Evolutionary conservation across 768 basidiomycete species (phyloP).

Genomic region (Rhizopogon rudus): DNA sequence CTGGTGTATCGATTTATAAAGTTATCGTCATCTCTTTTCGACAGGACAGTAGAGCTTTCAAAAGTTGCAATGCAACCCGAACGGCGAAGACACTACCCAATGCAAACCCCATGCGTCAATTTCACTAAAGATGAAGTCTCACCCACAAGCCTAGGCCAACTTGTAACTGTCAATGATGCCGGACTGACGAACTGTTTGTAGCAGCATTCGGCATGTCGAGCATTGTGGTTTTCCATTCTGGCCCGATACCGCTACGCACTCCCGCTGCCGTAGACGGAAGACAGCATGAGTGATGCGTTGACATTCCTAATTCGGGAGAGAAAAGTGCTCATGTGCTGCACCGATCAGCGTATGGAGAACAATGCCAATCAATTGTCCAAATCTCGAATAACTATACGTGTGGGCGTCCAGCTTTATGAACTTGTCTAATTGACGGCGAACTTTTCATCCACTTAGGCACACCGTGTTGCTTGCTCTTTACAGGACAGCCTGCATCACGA

Average conservation of each 20-base stretch:
- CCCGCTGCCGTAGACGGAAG: neutral
- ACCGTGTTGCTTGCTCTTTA: neutral
- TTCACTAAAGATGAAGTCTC: neutral
- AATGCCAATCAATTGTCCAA: neutral
- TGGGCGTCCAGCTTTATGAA: neutral
- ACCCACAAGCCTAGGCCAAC: neutral
- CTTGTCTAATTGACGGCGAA: neutral
- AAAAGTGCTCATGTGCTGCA: neutral
- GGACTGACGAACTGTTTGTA: too few species aligned
- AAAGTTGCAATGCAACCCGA: neutral
- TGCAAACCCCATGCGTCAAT: neutral
- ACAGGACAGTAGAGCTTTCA: too few species aligned
- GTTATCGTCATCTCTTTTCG: neutral
- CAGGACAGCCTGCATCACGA: neutral
- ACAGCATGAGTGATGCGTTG: neutral
- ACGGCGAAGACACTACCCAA: neutral
- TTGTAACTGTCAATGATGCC: neutral
- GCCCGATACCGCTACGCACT: neutral
- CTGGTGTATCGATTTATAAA: neutral
- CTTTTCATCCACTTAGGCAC: neutral
- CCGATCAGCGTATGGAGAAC: neutral
- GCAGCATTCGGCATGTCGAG: too few species aligned
- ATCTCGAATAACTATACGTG: neutral
- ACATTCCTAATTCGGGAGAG: neutral
- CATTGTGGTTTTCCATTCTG: too few species aligned